Base-by-base conservation (phyloP, 805 yeast species). In the Priceomyces castillae region DNA sequence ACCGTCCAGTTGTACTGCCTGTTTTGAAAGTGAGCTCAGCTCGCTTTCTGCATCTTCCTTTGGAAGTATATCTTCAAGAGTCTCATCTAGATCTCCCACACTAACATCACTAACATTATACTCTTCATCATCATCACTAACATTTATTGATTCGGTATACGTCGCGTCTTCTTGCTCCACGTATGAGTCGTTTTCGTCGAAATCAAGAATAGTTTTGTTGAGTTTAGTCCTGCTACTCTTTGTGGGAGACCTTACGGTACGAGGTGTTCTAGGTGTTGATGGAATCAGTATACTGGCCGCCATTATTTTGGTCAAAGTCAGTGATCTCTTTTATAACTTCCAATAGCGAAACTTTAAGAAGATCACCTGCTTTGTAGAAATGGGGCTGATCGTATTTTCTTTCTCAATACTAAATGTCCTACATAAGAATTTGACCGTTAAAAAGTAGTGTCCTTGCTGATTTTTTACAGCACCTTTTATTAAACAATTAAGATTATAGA, bases 131-230 rank as follows among this genome's bases (percentile, higher is more conserved):
- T 49, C 54, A 7, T 55, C 61, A 18, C 49, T 47, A 1, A 49
- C 39, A 16, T 44, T 42, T 5, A 55, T 43, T 25, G 62, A 55
- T 18, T 58, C 64, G 31, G 52, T 46, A 39, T 55, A 53, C 1
- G 76, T 62, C 36, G 54, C 58, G 49, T 71, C 76, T 7, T 70
- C 69, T 33, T 67, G 72, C 45, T 70, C 74, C 26, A 65, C 48
- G 42, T 61, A 64, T 14, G 67, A 53, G 17, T 54, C 55, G 39
- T 67, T 64, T 6, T 54, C 45, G 35, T 56, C 61, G 30, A 50
- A 49, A 40, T 49, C 48, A 25, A 50, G 37, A 25, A 58, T 46
- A 9, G 61, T 54, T 31, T 51, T 52, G 38, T 49, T 53, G 20
- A 40, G 30, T 9, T 40, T 28, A 11, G 52, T 16, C 38, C 37